phyloP scores from a whole-genome alignment of 768 basidiomycete genomes.

The Mycena sanguinolenta region DNA sequence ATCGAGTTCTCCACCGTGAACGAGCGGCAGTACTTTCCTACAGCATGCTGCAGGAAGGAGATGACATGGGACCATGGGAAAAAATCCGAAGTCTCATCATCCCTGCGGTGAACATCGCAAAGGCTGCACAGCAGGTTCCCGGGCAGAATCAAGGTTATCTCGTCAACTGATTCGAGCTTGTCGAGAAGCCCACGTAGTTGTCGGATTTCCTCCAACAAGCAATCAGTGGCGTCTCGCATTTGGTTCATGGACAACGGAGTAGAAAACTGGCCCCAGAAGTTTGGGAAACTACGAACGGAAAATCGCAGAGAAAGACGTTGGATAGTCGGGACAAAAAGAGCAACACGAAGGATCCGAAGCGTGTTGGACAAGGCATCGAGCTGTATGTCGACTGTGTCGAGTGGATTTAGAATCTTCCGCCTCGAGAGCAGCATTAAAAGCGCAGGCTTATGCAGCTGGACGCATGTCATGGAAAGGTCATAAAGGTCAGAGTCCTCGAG shows the following conservation, averaged over 20 bases:
- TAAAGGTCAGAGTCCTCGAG: conserved; percentile 19
- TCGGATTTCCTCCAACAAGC: neutral
- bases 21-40: neutral
- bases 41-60: neutral
- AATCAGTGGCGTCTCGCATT: neutral
- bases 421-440: conserved; percentile 11
- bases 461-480: conserved; percentile 14
- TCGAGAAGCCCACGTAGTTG: neutral
- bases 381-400: neutral
- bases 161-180: conserved; percentile 9
- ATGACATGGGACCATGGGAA: conserved; percentile 6
- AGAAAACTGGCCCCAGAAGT: neutral
- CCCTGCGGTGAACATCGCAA: conserved; percentile 14
- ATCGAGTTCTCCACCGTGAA: neutral
- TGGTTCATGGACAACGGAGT: neutral
- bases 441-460: conserved; percentile 7
- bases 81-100: neutral
- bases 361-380: neutral
- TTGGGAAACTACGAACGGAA: neutral
- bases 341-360: conserved; percentile 14
- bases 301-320: conserved; percentile 4
- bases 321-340: conserved; percentile 9
- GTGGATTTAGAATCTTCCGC: conserved; percentile 4
- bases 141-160: conserved; percentile 16
- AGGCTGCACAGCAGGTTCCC: conserved; percentile 23